phyloP scores from a whole-genome alignment of 148 eudicot species.

The Amaranthus palmeri region DNA sequence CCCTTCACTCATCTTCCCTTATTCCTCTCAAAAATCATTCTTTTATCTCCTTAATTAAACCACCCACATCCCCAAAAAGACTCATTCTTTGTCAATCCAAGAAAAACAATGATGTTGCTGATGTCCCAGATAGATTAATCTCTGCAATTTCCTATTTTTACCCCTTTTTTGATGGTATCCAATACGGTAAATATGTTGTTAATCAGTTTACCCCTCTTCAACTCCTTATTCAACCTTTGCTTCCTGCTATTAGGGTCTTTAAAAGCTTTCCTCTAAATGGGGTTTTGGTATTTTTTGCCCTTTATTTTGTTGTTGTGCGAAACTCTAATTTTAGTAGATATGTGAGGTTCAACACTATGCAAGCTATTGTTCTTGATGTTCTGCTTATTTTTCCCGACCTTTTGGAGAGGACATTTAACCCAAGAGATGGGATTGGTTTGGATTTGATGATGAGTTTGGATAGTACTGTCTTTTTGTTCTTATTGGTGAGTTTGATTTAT shows the following conservation, averaged over 20 bases:
- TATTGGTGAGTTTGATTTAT: constrained; percentile 72
- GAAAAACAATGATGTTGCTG: constrained; percentile 35
- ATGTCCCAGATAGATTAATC: constrained; percentile 79
- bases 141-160: constrained; percentile 80
- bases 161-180: constrained; percentile 91
- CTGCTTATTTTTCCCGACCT: constrained; percentile 82
- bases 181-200: constrained; percentile 71
- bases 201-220: constrained; percentile 68
- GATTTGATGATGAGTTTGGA: constrained; percentile 87
- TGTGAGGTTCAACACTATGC: constrained; percentile 94
- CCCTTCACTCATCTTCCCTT: too few species aligned
- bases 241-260: constrained; percentile 76
- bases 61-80: constrained; percentile 19
- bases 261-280: constrained; percentile 89
- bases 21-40: background rate
- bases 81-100: constrained; percentile 37
- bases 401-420: constrained; percentile 61
- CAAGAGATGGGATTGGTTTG: constrained; percentile 75
- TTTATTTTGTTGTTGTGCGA: constrained; percentile 77
- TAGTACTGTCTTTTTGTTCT: constrained; percentile 86
- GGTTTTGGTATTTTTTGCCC: constrained; percentile 62
- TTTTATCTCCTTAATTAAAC: constrained; percentile 21
- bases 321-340: constrained; percentile 81
- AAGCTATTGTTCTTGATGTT: constrained; percentile 85
- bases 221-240: constrained; percentile 59